Percentiles rank a stretch among this genome's conserved stretches.
These are phyloP conservation scores for Biscutella auriculata DNA, from an alignment of 441 rosid species.

Conservation along the genomic window DNA sequence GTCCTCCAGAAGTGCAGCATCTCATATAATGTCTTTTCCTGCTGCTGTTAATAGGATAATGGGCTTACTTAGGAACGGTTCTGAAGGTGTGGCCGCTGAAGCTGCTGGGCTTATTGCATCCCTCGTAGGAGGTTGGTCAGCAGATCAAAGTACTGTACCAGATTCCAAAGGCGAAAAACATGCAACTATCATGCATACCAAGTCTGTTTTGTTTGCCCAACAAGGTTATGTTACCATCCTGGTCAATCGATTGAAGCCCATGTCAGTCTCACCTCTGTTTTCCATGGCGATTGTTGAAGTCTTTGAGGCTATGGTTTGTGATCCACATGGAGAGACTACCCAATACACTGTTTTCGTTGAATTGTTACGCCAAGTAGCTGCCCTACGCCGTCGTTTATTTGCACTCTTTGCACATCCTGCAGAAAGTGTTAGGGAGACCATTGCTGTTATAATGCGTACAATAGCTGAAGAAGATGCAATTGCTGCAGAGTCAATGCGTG, in stretches of 20 bases:
- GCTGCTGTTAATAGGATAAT: slow-evolving; percentile 99
- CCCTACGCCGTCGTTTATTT: slow-evolving; percentile 87
- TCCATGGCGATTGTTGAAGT: slow-evolving; percentile 99
- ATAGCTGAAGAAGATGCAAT: slow-evolving; percentile 99
- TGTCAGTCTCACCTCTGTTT: slow-evolving; percentile 88
- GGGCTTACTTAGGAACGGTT: slow-evolving; percentile 98
- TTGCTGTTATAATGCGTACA: slow-evolving; percentile 97
- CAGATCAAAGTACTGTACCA: slow-evolving; percentile 39
- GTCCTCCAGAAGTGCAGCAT: slow-evolving; percentile 89
- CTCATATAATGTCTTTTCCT: slow-evolving; percentile 97
- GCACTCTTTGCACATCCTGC: slow-evolving; percentile 99
- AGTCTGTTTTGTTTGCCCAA: slow-evolving; percentile 85
- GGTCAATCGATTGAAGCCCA: slow-evolving; percentile 87
- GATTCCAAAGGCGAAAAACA: slow-evolving; percentile 88
- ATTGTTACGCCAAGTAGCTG: slow-evolving; percentile 93
- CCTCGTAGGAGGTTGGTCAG: slow-evolving; percentile 84
- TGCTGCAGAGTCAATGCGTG: slow-evolving; percentile 99
- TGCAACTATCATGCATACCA: slow-evolving; percentile 96
- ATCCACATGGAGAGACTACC: slow-evolving; percentile 98
- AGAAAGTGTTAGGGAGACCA: slow-evolving; percentile 94
- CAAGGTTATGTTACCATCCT: slow-evolving; percentile 66
- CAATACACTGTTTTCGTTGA: slow-evolving; percentile 96
- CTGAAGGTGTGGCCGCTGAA: slow-evolving; percentile 94
- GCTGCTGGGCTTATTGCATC: slow-evolving; percentile 81
- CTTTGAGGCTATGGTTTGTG: slow-evolving; percentile 98